Evolutionary conservation across 768 basidiomycete genomes (phyloP), one percentile per base, ranked within the genome.

Genomic region (Naganishia antarctica): DNA sequence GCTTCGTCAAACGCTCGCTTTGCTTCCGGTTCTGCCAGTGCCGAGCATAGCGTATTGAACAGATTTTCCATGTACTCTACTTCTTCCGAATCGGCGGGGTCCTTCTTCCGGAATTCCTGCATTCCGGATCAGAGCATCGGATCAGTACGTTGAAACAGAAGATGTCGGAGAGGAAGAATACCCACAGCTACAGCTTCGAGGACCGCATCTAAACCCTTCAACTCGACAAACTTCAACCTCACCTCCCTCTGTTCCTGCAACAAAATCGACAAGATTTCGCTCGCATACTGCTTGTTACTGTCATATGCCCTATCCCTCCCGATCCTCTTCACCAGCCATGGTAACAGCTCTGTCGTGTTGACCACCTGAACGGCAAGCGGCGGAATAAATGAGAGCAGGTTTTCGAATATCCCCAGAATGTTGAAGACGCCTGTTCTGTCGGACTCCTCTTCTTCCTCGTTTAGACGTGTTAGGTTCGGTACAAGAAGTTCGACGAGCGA

Each of bases 61-160:
- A 91, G 72, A 76, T 99, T 98, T 75, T 98, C 96, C 92, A 98
- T 93, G 78, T 91, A 98, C 76, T 99, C 96, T 4, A 85, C 82
- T 78, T 99, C 96, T 67, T 98, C 96, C 8, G 87, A 82, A 68
- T 92, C 87, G 0, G 80, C 80, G 15, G 94, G 94, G 72, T 97
- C 89, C 62, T 85, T 83, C 73, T 84, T 83, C 44, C 93, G 87
- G 74, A 87, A 98, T 85, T 88, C 87, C 91, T 96, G n/a, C n/a
- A n/a, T n/a, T n/a, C n/a, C n/a, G n/a, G n/a, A n/a, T n/a, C n/a
- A n/a, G 68, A 63, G 5, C 34, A 31, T 37, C 7, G 28, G n/a
- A 21, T 63, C 28, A 69, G 62, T 57, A n/a, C 21, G 21, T 60
- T 53, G 41, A 69, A 69, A 63, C 12, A 53, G 44, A 61, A 47